Conservation (phyloP, 306 rosid genomes). For the Carpinus viminea region DNA sequence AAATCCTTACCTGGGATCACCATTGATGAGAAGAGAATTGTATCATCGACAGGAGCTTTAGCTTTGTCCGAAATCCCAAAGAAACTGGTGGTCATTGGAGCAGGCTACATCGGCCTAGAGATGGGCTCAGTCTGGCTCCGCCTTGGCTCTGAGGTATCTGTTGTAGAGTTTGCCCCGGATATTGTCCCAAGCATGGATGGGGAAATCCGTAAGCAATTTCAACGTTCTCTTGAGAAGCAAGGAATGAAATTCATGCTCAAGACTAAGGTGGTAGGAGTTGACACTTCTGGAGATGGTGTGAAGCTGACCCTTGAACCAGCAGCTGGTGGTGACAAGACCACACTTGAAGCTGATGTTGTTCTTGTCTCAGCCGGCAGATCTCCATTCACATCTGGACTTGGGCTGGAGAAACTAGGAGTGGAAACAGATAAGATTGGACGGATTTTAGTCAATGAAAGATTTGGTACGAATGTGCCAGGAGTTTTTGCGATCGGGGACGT, state of each 20-base stretch:
- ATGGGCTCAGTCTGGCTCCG: constrained; percentile 99
- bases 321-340: constrained; percentile 85
- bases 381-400: constrained; percentile 88
- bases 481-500: constrained; percentile 95
- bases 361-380: constrained; percentile 97
- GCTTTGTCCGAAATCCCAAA: constrained; percentile 86
- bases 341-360: constrained; percentile 85
- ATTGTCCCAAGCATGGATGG: constrained; percentile 96
- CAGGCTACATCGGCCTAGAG: constrained; percentile 97
- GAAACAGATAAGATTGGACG: constrained; percentile 81
- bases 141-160: constrained; percentile 85
- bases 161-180: constrained; percentile 90
- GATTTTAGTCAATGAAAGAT: constrained; percentile 79
- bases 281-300: constrained; percentile 82
- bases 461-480: constrained; percentile 71
- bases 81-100: constrained; percentile 90
- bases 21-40: constrained; percentile 93
- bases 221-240: constrained; percentile 93
- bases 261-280: constrained; percentile 95
- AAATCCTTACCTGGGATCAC: constrained; percentile 85
- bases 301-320: constrained; percentile 90
- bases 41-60: constrained; percentile 94
- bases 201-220: constrained; percentile 91
- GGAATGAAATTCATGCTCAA: constrained; percentile 89
- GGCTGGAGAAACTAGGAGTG: constrained; percentile 83